Conservation (phyloP, 805 yeast genomes). For the Hyphopichia homilentoma region DNA sequence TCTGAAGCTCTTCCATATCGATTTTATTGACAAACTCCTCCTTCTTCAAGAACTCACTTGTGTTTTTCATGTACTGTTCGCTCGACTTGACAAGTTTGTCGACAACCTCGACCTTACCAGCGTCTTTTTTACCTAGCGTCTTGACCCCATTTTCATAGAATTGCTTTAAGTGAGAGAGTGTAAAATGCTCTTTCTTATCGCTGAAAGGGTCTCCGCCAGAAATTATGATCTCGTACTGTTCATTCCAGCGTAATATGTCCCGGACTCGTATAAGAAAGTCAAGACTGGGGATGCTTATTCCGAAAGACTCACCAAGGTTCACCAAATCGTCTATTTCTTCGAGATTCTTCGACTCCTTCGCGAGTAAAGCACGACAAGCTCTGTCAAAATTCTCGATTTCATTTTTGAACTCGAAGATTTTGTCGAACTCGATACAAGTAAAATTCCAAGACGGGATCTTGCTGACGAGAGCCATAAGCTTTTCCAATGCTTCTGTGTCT, state of each 20-base stretch:
- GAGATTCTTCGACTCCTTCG: constrained; percentile 23
- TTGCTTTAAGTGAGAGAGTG: constrained; percentile 22
- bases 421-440: constrained; percentile 56
- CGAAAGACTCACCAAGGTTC: constrained; percentile 56
- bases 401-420: constrained; percentile 47
- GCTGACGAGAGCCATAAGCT: constrained; percentile 37
- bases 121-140: constrained; percentile 25
- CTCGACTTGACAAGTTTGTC: constrained; percentile 23
- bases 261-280: constrained; percentile 33
- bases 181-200: constrained; percentile 32
- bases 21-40: constrained; percentile 9
- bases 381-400: constrained; percentile 52
- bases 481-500: constrained; percentile 16
- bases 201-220: constrained; percentile 39
- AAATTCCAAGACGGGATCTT: constrained; percentile 50
- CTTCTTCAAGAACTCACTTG: constrained; percentile 3
- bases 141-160: constrained; percentile 26
- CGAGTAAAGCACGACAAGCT: constrained; percentile 38
- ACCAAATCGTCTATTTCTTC: constrained; percentile 53
- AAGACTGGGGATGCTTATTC: constrained; percentile 50
- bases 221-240: constrained; percentile 25
- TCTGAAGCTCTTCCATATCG: constrained; percentile 21
- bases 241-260: constrained; percentile 32
- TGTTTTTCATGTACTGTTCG: constrained; percentile 14
- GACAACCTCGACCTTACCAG: constrained; percentile 27